These are phyloP conservation scores for Poa annua DNA, from an alignment of 176 grass and related monocot species.

Conservation along the genomic window DNA sequence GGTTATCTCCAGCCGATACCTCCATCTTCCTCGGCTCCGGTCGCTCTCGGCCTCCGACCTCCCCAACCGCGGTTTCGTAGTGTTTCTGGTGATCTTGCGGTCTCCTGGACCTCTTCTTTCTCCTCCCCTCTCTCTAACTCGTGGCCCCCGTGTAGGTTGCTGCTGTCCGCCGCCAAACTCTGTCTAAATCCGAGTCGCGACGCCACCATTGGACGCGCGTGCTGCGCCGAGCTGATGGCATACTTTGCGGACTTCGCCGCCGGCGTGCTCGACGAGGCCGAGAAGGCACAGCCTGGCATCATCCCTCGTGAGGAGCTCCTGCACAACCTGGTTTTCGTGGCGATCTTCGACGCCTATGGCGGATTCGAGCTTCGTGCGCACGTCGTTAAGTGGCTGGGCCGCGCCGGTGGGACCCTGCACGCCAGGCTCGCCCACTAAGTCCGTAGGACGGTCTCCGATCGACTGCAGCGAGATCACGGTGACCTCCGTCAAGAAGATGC, in stretches of 20 bases:
- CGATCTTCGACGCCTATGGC: conserved; percentile 76
- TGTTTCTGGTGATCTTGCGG: too few species aligned
- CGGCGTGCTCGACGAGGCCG: conserved; percentile 58
- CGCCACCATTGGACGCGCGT: neutral
- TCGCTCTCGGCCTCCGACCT: too few species aligned
- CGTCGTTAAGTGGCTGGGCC: conserved; percentile 65
- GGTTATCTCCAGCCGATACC: too few species aligned
- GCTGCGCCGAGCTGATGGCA: neutral
- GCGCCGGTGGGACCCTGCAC: conserved; percentile 57
- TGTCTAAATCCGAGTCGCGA: neutral
- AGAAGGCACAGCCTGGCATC: conserved; percentile 17
- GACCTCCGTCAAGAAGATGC: conserved; percentile 57
- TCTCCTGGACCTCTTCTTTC: too few species aligned
- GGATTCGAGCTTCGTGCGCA: conserved; percentile 71
- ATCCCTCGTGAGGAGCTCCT: conserved; percentile 67
- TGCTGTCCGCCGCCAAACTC: too few species aligned
- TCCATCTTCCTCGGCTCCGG: too few species aligned
- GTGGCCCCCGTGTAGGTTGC: too few species aligned
- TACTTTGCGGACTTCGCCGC: conserved; percentile 53
- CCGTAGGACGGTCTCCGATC: conserved; percentile 24
- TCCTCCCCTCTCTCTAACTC: too few species aligned
- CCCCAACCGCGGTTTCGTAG: too few species aligned
- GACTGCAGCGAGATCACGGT: conserved; percentile 31
- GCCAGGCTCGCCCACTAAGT: conserved; percentile 54
- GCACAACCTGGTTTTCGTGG: conserved; percentile 76